A percentile compares a stretch with the other conserved stretches of the same genome.
These are phyloP conservation scores for Penicillium manginii DNA, from an alignment of 495 filamentous ascomycete species.

Conservation along the genomic window DNA sequence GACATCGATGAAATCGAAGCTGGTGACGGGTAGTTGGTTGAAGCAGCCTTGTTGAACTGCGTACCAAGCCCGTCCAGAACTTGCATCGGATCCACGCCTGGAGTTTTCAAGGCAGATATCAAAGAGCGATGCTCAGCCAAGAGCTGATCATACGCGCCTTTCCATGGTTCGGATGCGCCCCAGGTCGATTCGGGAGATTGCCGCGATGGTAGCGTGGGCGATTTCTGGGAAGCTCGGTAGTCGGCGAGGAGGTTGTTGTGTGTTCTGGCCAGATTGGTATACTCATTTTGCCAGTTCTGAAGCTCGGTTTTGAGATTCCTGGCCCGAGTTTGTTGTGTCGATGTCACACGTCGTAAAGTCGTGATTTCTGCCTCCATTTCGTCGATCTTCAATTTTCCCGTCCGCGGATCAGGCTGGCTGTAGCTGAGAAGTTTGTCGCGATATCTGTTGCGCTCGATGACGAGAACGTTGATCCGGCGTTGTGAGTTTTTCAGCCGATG, in stretches of 20 bases:
- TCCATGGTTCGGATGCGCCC: not conserved
- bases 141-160: not conserved
- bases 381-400: conserved; percentile 14
- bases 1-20: not conserved
- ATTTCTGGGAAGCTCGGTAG: conserved; percentile 8
- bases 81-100: not conserved
- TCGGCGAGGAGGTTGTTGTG: conserved; percentile 18
- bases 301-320: conserved; percentile 5
- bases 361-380: conserved; percentile 9
- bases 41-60: not conserved
- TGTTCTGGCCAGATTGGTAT: conserved; percentile 1
- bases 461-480: conserved; percentile 13
- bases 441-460: conserved; percentile 12
- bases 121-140: not conserved
- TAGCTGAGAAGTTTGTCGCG: conserved; percentile 15
- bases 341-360: conserved; percentile 7
- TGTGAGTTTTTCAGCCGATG: conserved; percentile 4
- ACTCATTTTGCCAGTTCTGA: conserved; percentile 6
- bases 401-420: conserved; percentile 8
- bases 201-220: not conserved
- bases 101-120: not conserved
- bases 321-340: conserved; percentile 7
- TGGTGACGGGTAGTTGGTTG: not conserved
- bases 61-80: not conserved
- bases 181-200: not conserved